Evolutionary conservation across 2,329 filamentous ascomycete genomes (phyloP).

Genomic region (Trichoderma oligosporum): DNA sequence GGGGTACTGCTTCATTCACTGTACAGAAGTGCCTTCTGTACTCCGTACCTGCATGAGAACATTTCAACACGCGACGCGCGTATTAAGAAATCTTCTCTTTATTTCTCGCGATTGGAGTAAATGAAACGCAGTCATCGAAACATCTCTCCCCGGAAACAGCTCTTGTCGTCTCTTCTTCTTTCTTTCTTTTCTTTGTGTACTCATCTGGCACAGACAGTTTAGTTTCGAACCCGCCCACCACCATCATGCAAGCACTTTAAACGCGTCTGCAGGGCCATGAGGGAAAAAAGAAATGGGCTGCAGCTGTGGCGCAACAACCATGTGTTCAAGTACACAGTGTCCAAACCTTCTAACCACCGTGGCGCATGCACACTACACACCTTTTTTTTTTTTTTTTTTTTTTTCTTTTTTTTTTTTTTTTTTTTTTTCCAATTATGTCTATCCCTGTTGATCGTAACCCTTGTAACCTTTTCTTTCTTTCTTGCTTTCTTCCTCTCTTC

Average conservation of each 20-base stretch:
- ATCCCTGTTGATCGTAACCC: neutral
- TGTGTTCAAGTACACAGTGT: constrained; percentile 11
- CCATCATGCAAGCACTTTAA: constrained; percentile 14
- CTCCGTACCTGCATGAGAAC: too few relatives aligned
- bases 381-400: neutral
- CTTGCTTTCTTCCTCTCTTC: neutral
- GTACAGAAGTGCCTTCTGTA: too few relatives aligned
- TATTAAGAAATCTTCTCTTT: too few relatives aligned
- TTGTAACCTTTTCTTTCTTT: neutral
- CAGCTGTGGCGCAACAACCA: constrained; percentile 2
- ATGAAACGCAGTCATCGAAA: too few relatives aligned
- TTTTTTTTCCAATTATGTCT: too few relatives aligned
- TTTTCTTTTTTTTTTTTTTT: neutral
- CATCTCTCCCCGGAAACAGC: constrained; percentile 1
- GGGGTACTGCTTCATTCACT: too few relatives aligned
- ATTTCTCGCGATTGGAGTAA: neutral
- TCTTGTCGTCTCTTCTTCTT: neutral
- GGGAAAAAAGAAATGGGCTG: neutral
- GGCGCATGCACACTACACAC: neutral
- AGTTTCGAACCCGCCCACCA: too few relatives aligned
- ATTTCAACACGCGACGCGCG: too few relatives aligned
- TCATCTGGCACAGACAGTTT: too few relatives aligned
- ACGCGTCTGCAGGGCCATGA: constrained; percentile 11
- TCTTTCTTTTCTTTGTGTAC: neutral
- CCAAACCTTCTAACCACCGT: neutral